phyloP scores from a whole-genome alignment of 2,329 filamentous ascomycete genomes.

The Fonsecaea erecta region DNA sequence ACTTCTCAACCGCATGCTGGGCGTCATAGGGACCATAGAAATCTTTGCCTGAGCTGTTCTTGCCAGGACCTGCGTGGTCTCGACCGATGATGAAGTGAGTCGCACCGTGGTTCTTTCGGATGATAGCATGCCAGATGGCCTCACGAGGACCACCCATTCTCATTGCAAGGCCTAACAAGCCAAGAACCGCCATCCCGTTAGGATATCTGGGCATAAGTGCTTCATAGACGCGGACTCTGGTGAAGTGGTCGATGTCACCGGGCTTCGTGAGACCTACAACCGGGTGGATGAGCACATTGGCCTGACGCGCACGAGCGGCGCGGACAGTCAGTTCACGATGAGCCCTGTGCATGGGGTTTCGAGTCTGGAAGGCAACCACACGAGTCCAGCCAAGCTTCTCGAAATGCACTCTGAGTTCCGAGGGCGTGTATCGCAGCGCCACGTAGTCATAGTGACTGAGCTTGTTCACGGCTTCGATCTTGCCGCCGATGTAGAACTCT shows the following conservation, averaged over 20 bases:
- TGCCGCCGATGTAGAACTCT: constrained; percentile 93
- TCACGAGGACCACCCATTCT: constrained; percentile 98
- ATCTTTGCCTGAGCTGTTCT: constrained; percentile 95
- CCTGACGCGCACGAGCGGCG: constrained; percentile 91
- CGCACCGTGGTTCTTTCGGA: constrained; percentile 98
- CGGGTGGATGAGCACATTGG: constrained; percentile 98
- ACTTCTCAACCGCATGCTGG: constrained; percentile 94
- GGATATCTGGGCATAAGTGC: constrained; percentile 94
- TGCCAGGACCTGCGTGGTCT: constrained; percentile 96
- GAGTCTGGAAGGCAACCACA: constrained; percentile 98
- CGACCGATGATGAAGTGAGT: constrained; percentile 99
- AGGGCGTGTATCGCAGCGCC: constrained; percentile 91
- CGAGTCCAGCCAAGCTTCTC: constrained; percentile 99
- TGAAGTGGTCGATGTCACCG: constrained; percentile 99
- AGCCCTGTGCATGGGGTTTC: constrained; percentile 99
- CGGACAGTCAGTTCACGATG: constrained; percentile 97
- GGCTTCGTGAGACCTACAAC: constrained; percentile 98
- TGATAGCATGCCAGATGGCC: constrained; percentile 99
- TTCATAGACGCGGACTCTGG: constrained; percentile 97
- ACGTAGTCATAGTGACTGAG: constrained; percentile 99
- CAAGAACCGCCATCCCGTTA: constrained; percentile 97
- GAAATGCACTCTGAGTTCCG: constrained; percentile 93
- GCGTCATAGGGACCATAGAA: constrained; percentile 99
- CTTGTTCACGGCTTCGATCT: constrained; percentile 92
- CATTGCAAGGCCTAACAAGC: constrained; percentile 95